phyloP scores from a whole-genome alignment of 2,329 filamentous ascomycete species.

The Aspergillus nomiae region DNA sequence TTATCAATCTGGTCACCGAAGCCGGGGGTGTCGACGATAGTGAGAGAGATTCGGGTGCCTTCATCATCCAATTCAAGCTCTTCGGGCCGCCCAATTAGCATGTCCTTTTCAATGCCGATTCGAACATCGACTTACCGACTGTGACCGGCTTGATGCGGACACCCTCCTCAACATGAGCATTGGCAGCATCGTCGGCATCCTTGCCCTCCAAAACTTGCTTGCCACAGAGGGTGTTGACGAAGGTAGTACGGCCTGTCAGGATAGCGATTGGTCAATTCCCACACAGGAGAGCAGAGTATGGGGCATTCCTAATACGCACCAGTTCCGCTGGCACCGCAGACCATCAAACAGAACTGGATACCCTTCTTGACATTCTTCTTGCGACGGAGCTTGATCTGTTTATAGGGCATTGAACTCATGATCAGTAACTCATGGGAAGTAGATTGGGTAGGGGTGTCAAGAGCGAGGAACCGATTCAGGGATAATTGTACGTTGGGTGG shows the following conservation, averaged over 20 bases:
- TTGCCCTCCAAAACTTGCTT: constrained; percentile 89
- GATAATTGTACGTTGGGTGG: constrained; percentile 25
- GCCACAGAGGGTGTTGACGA: constrained; percentile 98
- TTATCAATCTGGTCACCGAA: constrained; percentile 99
- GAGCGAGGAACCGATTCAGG: background rate
- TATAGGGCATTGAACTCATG: constrained; percentile 18
- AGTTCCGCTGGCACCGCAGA: constrained; percentile 97
- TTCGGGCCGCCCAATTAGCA: constrained; percentile 45
- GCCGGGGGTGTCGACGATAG: constrained; percentile 96
- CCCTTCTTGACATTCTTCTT: constrained; percentile 99
- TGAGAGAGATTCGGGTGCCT: constrained; percentile 95
- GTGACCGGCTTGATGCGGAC: constrained; percentile 99
- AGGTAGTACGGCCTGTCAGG: constrained; percentile 83
- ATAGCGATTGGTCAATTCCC: constrained; percentile 16
- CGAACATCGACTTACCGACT: constrained; percentile 69
- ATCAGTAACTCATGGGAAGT: constrained; percentile 3
- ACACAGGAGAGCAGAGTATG: constrained; percentile 7
- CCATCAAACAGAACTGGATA: constrained; percentile 99
- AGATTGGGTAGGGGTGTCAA: background rate
- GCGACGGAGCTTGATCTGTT: constrained; percentile 89
- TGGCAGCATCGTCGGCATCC: constrained; percentile 86
- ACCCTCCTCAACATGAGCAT: constrained; percentile 90
- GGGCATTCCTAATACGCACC: constrained; percentile 59
- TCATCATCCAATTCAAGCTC: constrained; percentile 97
- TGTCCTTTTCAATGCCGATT: background rate